Percentiles rank a stretch among this genome's conserved stretches.
phyloP scores from a whole-genome alignment of 1,139 yeast genomes.

The Petasospora fabianii region DNA sequence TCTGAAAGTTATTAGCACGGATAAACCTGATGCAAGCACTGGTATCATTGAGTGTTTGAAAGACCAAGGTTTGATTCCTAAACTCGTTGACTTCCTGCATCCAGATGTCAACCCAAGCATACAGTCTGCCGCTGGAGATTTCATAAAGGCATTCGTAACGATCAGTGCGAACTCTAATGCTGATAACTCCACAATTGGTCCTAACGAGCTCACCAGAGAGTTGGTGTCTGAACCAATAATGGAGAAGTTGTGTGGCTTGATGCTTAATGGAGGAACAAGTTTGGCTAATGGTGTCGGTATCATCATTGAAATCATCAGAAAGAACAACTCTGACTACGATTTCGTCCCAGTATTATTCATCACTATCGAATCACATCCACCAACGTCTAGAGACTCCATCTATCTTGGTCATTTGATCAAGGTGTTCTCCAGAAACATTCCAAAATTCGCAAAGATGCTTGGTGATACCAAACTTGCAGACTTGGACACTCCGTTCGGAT shows the following conservation, averaged over 20 bases:
- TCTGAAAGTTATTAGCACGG: slow-evolving; percentile 58
- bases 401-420: slow-evolving; percentile 84
- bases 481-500: slow-evolving; percentile 69
- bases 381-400: slow-evolving; percentile 91
- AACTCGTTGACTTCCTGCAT: slow-evolving; percentile 48
- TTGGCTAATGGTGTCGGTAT: slow-evolving; percentile 95
- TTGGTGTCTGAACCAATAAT: slow-evolving; percentile 74
- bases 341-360: slow-evolving; percentile 83
- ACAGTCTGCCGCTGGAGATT: slow-evolving; percentile 95
- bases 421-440: slow-evolving; percentile 74
- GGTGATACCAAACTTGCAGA: slow-evolving; percentile 34
- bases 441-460: slow-evolving; percentile 60
- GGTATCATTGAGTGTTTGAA: slow-evolving; percentile 54
- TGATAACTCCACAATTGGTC: slow-evolving; percentile 87
- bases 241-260: slow-evolving; percentile 63
- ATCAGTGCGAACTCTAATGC: slow-evolving; percentile 87
- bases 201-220: slow-evolving; percentile 90
- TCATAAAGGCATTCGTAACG: slow-evolving; percentile 87
- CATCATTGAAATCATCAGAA: slow-evolving; percentile 89
- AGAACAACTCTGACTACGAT: slow-evolving; percentile 94
- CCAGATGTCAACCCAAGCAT: slow-evolving; percentile 56
- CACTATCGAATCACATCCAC: slow-evolving; percentile 89
- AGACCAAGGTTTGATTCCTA: slow-evolving; percentile 48
- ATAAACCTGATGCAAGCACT: slow-evolving; percentile 60
- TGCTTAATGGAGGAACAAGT: slow-evolving; percentile 90